These are phyloP conservation scores for Hymenoscyphus fraxineus DNA, from an alignment of 2,329 filamentous ascomycete species.

Conservation along the genomic window DNA sequence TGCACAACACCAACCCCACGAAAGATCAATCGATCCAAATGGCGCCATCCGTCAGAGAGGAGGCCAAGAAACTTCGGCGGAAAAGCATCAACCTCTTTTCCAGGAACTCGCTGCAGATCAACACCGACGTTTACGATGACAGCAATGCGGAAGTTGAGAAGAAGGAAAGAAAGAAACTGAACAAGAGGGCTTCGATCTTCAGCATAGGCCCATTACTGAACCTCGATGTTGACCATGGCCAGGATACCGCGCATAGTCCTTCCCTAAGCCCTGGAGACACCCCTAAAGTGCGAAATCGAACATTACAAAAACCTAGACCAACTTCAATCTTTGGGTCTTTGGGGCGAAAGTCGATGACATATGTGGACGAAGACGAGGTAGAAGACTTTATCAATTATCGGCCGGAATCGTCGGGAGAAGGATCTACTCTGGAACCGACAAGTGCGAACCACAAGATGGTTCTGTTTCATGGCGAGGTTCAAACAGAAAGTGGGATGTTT, in stretches of 20 bases:
- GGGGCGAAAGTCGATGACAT: slow-evolving; percentile 31
- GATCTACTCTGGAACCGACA: slow-evolving; percentile 12
- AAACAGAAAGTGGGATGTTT: slow-evolving; percentile 66
- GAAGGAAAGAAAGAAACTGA: slow-evolving; percentile 30
- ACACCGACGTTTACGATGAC: slow-evolving; percentile 23
- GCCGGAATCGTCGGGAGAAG: slow-evolving; percentile 28
- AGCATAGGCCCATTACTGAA: slow-evolving; percentile 23
- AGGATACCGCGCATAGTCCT: slow-evolving; percentile 25
- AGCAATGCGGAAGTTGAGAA: slow-evolving; percentile 16
- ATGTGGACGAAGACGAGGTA: slow-evolving; percentile 28
- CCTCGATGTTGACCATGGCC: slow-evolving; percentile 14
- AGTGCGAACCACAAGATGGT: slow-evolving; percentile 40
- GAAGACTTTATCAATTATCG: slow-evolving; percentile 22
- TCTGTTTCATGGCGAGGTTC: slow-evolving; percentile 65
- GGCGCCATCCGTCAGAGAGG: slow-evolving; percentile 26
- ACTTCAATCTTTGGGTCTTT: slow-evolving; percentile 35
- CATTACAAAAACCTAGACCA: slow-evolving; percentile 32
- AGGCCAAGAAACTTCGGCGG: slow-evolving; percentile 22
- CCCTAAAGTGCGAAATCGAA: slow-evolving; percentile 28
- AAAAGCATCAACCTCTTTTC: slow-evolving; percentile 33
- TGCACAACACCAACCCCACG: slow-evolving; percentile 3
- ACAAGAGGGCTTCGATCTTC: slow-evolving; percentile 31
- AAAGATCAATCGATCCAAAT: slow-evolving; percentile 22
- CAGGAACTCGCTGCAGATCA: slow-evolving; percentile 25
- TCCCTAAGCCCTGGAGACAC: slow-evolving; percentile 23